Evolutionary conservation across 345 rosid species (phyloP), one percentile per base, ranked within the genome.

Genomic region (Ricinus communis): DNA sequence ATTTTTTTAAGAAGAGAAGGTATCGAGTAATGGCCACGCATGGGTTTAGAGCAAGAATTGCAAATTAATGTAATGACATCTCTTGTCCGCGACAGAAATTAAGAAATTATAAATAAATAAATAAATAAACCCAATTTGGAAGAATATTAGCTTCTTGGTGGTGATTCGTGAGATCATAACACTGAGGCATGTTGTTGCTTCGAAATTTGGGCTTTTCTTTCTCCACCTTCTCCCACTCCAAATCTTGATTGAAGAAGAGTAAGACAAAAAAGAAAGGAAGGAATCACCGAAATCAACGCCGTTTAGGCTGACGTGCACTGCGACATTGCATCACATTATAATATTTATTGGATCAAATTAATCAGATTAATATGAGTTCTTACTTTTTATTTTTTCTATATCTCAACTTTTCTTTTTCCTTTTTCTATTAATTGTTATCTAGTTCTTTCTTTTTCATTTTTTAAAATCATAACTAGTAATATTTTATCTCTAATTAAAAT

Each of bases 261-360:
- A 55, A 72, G 72, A 77, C 83, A 76, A 79, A 85, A 80, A 76
- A 82, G 62, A 33, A 66, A 75, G 81, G 43, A 74, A 82, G 87
- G 87, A 86, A 87, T 87, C 91, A 79, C 89, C 91, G 88, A 76
- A 82, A 85, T 87, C 79, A 80, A 74, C 88, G 91, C 86, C 89
- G 89, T 87, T 83, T 88, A 74, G 89, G 85, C 88, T 83, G 72
- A 68, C 72, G 77, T 60, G 77, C 72, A 25, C 55, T 16, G 19
- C 71, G 54, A 74, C 68, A 74, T 67, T 71, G 16, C 66, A 54
- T 64, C 54, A 49, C 47, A 43, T 43, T 43, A 43, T 9, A 33
- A 33, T 16, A n/a, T n/a, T n/a, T n/a, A n/a, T n/a, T n/a, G n/a
- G n/a, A n/a, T n/a, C n/a, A n/a, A n/a, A n/a, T n/a, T n/a, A n/a